Percentiles rank a stretch among this genome's conserved stretches.
Evolutionary conservation across 176 grass and related monocot genomes (phyloP).

Genomic region (Musa troglodytarum): DNA sequence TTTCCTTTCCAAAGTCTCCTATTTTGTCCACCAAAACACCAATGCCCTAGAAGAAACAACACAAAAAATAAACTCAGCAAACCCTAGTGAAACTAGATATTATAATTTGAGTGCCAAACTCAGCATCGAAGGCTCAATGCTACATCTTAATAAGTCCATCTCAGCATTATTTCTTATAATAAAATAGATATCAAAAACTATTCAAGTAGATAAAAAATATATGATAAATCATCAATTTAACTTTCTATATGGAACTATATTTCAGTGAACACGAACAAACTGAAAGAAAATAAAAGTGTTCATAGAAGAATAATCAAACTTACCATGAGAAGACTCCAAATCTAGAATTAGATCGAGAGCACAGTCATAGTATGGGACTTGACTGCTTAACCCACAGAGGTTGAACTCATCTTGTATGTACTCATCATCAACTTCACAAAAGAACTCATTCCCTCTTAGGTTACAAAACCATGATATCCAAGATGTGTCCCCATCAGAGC

Average conservation of each 20-base stretch:
- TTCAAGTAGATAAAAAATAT: neutral
- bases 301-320: conserved; percentile 25
- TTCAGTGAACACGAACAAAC: neutral
- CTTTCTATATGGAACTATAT: neutral
- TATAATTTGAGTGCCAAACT: too few relatives aligned
- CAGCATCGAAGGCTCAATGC: too few relatives aligned
- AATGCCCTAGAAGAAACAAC: too few relatives aligned
- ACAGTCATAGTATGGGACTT: conserved; percentile 94
- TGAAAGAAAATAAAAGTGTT: neutral
- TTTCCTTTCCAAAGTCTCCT: too few relatives aligned
- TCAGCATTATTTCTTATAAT: too few relatives aligned
- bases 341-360: conserved; percentile 95
- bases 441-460: conserved; percentile 88
- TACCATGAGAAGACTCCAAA: conserved; percentile 89
- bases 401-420: conserved; percentile 99
- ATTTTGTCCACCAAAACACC: too few relatives aligned
- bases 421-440: conserved; percentile 93
- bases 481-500: conserved; percentile 80
- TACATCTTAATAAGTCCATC: too few relatives aligned
- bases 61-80: too few relatives aligned
- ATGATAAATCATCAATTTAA: neutral
- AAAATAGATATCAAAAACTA: neutral
- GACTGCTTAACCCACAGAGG: conserved; percentile 85
- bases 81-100: too few relatives aligned
- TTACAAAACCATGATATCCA: conserved; percentile 98